These are phyloP conservation scores for Metarhizium sp. DNA, from an alignment of 2,329 filamentous ascomycete species.

Conservation along the genomic window DNA sequence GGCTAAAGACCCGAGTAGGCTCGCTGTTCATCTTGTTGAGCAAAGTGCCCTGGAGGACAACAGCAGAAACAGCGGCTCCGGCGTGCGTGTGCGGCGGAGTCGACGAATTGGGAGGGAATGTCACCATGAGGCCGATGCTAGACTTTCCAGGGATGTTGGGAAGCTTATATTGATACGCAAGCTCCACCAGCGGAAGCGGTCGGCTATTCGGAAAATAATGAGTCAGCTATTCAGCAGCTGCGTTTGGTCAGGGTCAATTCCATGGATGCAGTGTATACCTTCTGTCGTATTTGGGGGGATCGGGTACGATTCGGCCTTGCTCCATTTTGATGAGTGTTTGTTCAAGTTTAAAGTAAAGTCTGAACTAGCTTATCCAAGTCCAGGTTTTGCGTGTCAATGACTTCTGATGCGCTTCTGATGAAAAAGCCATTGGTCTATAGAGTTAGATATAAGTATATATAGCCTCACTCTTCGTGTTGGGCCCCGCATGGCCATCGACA, in stretches of 20 bases:
- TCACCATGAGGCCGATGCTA: slow-evolving; percentile 12
- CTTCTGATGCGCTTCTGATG: too few relatives aligned
- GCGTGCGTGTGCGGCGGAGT: slow-evolving; percentile 14
- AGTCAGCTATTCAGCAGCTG: not conserved
- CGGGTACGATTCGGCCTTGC: slow-evolving; percentile 7
- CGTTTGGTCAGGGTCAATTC: not conserved
- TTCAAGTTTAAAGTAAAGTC: too few relatives aligned
- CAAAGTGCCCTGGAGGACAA: slow-evolving; percentile 11
- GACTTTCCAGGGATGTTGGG: slow-evolving; percentile 13
- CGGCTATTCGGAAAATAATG: not conserved
- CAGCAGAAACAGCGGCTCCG: slow-evolving; percentile 11
- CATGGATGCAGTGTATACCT: not conserved
- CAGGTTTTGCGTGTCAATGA: too few relatives aligned
- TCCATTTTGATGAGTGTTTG: not conserved
- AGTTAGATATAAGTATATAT: too few relatives aligned
- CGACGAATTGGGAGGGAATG: slow-evolving; percentile 10
- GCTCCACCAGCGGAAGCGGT: slow-evolving; percentile 5
- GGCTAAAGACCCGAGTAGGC: slow-evolving; percentile 10
- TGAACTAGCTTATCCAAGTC: too few relatives aligned
- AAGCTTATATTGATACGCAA: slow-evolving; percentile 12
- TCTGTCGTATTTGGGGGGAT: not conserved
- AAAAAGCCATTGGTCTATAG: too few relatives aligned
- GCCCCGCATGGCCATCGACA: not conserved
- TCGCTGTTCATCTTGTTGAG: slow-evolving; percentile 16
- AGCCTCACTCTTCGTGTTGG: too few relatives aligned